Base-by-base conservation (phyloP, 768 basidiomycete species). In the Boletus tylopilopsis region DNA sequence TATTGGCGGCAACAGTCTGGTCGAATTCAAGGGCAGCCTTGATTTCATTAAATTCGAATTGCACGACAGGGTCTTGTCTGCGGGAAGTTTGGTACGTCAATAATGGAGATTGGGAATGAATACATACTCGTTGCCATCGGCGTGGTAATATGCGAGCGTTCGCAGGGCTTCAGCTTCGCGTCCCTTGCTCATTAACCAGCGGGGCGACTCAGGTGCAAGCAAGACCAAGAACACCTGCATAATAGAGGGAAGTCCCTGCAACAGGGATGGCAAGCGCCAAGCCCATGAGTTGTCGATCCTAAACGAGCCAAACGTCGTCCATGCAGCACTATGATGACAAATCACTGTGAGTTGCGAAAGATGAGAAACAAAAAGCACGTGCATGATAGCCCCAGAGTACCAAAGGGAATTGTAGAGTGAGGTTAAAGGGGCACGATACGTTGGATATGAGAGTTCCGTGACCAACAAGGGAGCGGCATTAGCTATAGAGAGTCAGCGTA, bases 271-370 rank as follows among this genome's bases (percentile, higher is more conserved):
- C 45, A 90, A 73, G 59, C 93, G 85, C 90, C 91, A 94, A 22
- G 86, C 72, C 87, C 86, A 91, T 22, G 80, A 78, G 59, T 59
- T 79, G 44, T 65, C 51, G 42, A 90, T 81, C 64, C 77, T 76
- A 74, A 87, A 84, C 12, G 90, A 86, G 18, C 89, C 90, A 63
- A 81, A 93, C 1, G 87, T 88, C 0, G 85, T 74, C 91, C 89
- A 92, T n/a, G 88, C 88, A 30, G 89, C 82, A 52, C 81, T 82
- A 37, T n/a, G n/a, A n/a, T n/a, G 27, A 25, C 37, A 39, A 45
- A 45, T 42, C 9, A 5, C 12, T 0, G 18, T 46, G 25, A 27
- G 29, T 15, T 12, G 38, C 4, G 10, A n/a, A 21, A 16, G 12
- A 8, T 10, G 1, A 4, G 25, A 21, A 2, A 19, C 25, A 55